phyloP scores from a whole-genome alignment of 2,329 filamentous ascomycete genomes.

The Orbilia javanica region DNA sequence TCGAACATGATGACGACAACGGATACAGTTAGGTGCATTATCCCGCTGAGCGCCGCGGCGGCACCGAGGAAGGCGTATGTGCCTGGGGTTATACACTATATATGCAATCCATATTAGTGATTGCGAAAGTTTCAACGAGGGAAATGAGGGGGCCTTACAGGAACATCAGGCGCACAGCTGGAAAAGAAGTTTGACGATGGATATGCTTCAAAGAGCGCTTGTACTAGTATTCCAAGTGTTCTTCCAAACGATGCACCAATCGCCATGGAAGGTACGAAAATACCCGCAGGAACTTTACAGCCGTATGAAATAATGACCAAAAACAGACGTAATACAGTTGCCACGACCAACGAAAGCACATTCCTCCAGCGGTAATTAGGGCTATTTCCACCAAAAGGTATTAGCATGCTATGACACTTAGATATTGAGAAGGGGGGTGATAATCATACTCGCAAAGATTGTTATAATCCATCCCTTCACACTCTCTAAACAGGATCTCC shows the following conservation, averaged over 20 bases:
- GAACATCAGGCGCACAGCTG: slow-evolving; percentile 87
- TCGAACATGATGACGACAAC: slow-evolving; percentile 99
- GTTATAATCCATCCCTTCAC: slow-evolving; percentile 87
- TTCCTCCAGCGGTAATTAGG: slow-evolving; percentile 80
- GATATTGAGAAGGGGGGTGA: background rate
- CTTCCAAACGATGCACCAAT: slow-evolving; percentile 94
- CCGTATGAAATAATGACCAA: slow-evolving; percentile 96
- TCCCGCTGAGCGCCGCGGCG: slow-evolving; percentile 89
- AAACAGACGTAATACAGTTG: slow-evolving; percentile 82
- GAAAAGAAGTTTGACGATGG: slow-evolving; percentile 87
- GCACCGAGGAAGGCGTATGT: slow-evolving; percentile 97
- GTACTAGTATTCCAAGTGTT: slow-evolving; percentile 92
- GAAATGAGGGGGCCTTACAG: slow-evolving; percentile 64
- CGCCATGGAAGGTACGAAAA: slow-evolving; percentile 98
- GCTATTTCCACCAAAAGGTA: slow-evolving; percentile 19
- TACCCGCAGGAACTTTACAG: slow-evolving; percentile 96
- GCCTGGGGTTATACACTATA: slow-evolving; percentile 87
- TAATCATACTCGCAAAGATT: slow-evolving; percentile 81
- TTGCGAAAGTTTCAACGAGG: background rate
- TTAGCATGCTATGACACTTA: background rate
- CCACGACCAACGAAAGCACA: slow-evolving; percentile 80
- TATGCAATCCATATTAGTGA: background rate
- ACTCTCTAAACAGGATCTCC: slow-evolving; percentile 96
- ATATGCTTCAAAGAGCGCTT: slow-evolving; percentile 85
- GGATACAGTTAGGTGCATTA: slow-evolving; percentile 97